phyloP scores from a whole-genome alignment of 495 filamentous ascomycete species.

The Friedmanniomyces endolithicus region DNA sequence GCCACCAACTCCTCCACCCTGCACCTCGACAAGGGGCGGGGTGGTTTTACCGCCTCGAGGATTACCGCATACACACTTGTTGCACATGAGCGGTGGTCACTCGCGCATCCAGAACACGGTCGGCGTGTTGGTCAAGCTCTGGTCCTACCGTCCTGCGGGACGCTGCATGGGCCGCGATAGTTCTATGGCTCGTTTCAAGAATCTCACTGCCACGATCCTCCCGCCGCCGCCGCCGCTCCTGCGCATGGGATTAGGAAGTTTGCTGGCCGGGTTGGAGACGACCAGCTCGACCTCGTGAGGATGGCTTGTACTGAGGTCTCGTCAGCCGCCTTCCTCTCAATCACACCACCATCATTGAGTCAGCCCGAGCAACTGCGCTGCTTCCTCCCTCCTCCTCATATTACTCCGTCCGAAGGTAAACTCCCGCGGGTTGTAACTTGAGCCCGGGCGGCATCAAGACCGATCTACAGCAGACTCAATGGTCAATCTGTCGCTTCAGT shows the following conservation, averaged over 20 bases:
- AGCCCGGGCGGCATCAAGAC: neutral
- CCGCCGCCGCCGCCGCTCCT: too few relatives aligned
- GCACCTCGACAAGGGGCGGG: too few relatives aligned
- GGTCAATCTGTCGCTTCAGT: constrained; percentile 2
- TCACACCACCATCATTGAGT: neutral
- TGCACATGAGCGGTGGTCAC: too few relatives aligned
- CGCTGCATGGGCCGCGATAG: too few relatives aligned
- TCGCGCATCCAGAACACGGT: too few relatives aligned
- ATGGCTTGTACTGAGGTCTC: neutral
- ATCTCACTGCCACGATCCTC: neutral
- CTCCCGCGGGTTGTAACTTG: neutral
- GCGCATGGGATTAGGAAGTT: too few relatives aligned
- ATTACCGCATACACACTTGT: too few relatives aligned
- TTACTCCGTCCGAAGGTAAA: neutral
- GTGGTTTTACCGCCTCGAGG: too few relatives aligned
- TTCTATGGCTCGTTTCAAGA: neutral
- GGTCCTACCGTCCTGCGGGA: too few relatives aligned
- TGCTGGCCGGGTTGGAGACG: too few relatives aligned
- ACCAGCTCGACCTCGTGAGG: neutral
- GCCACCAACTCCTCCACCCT: too few relatives aligned
- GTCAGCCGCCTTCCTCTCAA: neutral
- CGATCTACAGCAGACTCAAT: neutral
- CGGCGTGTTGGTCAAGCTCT: too few relatives aligned
- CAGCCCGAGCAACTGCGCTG: neutral
- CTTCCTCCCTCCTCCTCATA: neutral